phyloP scores from a whole-genome alignment of 176 grass and related monocot species.

The Luzula sylvatica region DNA sequence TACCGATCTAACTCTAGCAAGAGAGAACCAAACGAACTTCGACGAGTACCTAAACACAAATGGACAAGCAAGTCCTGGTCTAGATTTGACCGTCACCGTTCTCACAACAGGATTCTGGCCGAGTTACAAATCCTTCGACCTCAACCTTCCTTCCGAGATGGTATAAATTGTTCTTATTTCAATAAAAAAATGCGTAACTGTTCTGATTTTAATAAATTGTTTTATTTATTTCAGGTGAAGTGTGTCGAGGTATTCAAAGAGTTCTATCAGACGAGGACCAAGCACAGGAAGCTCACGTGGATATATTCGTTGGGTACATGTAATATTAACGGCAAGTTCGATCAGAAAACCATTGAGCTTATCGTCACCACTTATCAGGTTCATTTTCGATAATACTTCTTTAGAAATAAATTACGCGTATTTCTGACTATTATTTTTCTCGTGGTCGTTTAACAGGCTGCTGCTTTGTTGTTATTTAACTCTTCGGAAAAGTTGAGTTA shows the following conservation, averaged over 20 bases:
- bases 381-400: background rate
- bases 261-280: slow-evolving; percentile 87
- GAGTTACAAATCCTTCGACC: slow-evolving; percentile 92
- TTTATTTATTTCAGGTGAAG: slow-evolving; percentile 59
- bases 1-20: slow-evolving; percentile 70
- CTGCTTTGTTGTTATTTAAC: slow-evolving; percentile 80
- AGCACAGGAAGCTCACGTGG: slow-evolving; percentile 92
- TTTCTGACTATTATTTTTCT: background rate
- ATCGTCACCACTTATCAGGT: slow-evolving; percentile 96
- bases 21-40: slow-evolving; percentile 79
- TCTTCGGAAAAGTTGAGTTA: slow-evolving; percentile 65
- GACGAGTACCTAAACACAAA: slow-evolving; percentile 56
- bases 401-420: background rate
- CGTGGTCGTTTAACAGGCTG: slow-evolving; percentile 34
- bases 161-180: slow-evolving; percentile 30
- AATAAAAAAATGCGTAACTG: background rate
- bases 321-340: slow-evolving; percentile 77
- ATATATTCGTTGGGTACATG: slow-evolving; percentile 97
- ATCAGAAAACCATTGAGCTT: slow-evolving; percentile 63
- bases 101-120: slow-evolving; percentile 98
- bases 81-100: slow-evolving; percentile 85
- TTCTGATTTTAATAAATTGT: background rate
- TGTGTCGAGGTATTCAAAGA: slow-evolving; percentile 90
- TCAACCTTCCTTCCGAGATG: slow-evolving; percentile 97
- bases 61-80: slow-evolving; percentile 47